Evolutionary conservation across 108 stramenopile species (phyloP).

Genomic region (Fragilaria radians): DNA sequence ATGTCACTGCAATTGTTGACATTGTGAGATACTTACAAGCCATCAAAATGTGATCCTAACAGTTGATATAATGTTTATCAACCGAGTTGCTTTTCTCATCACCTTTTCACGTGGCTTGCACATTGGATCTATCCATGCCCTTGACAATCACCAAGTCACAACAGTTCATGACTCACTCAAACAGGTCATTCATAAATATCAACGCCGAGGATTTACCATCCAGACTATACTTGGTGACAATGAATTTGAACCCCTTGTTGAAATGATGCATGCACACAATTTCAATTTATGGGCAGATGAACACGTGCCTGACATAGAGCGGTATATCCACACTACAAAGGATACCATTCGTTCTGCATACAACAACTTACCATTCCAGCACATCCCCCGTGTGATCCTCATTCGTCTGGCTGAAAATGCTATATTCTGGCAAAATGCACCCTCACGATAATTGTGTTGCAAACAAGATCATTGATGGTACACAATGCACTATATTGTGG

Average conservation of each 20-base stretch:
- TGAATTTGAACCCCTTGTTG: neutral
- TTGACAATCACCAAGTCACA: neutral
- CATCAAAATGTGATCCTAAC: constrained; percentile 15
- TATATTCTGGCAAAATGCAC: constrained; percentile 22
- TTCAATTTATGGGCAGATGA: constrained; percentile 18
- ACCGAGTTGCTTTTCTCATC: constrained; percentile 29
- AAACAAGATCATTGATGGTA: too few relatives aligned
- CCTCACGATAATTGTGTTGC: too few relatives aligned
- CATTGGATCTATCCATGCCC: constrained; percentile 2
- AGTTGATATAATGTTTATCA: constrained; percentile 36
- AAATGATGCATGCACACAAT: neutral
- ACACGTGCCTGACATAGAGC: constrained; percentile 24
- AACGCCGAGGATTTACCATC: neutral
- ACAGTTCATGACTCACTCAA: neutral
- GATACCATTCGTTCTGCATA: constrained; percentile 13
- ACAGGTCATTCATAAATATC: neutral
- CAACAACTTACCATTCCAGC: constrained; percentile 18
- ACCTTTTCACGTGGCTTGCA: constrained; percentile 12
- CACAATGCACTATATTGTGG: too few relatives aligned
- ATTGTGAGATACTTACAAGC: constrained; percentile 13
- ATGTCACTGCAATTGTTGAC: neutral
- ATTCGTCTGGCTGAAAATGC: constrained; percentile 12
- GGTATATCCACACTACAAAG: constrained; percentile 17
- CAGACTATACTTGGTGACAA: neutral
- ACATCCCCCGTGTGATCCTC: constrained; percentile 11